Evolutionary conservation across 2,329 filamentous ascomycete species (phyloP).

Genomic region (Parascedosporium putredinis): DNA sequence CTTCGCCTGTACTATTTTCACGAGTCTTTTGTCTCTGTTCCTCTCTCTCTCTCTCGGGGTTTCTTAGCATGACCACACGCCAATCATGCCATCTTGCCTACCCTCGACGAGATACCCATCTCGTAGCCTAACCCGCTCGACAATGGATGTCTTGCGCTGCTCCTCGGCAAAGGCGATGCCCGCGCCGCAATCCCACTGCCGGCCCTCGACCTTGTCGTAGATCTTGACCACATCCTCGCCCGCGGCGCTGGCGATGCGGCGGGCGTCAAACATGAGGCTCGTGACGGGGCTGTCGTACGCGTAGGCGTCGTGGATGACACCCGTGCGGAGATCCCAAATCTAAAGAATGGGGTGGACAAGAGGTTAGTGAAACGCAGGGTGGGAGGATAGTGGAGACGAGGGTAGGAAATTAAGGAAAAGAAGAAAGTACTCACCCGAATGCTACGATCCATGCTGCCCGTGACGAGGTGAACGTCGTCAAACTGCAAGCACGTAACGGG

Average conservation of each 20-base stretch:
- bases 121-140: conserved; percentile 81
- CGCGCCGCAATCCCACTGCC: conserved; percentile 93
- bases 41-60: not conserved
- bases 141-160: conserved; percentile 52
- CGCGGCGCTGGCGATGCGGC: conserved; percentile 80
- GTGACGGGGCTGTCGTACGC: conserved; percentile 88
- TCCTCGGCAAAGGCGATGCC: conserved; percentile 61
- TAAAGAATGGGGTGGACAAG: conserved; percentile 25
- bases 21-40: no score
- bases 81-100: conserved; percentile 74
- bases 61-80: conserved; percentile 69
- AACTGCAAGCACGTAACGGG: conserved; percentile 93
- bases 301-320: conserved; percentile 90
- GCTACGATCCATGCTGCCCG: conserved; percentile 83
- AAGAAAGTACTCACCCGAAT: conserved; percentile 61
- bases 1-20: no score
- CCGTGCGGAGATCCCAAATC: conserved; percentile 98
- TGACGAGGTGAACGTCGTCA: conserved; percentile 90
- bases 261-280: conserved; percentile 92
- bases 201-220: conserved; percentile 92
- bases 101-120: conserved; percentile 94
- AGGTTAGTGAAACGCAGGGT: not conserved
- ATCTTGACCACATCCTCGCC: conserved; percentile 94
- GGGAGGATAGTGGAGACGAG: not conserved
- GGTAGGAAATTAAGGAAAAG: not conserved